Conservation (phyloP, 306 rosid genomes). For the Astragalus glycyphyllos region DNA sequence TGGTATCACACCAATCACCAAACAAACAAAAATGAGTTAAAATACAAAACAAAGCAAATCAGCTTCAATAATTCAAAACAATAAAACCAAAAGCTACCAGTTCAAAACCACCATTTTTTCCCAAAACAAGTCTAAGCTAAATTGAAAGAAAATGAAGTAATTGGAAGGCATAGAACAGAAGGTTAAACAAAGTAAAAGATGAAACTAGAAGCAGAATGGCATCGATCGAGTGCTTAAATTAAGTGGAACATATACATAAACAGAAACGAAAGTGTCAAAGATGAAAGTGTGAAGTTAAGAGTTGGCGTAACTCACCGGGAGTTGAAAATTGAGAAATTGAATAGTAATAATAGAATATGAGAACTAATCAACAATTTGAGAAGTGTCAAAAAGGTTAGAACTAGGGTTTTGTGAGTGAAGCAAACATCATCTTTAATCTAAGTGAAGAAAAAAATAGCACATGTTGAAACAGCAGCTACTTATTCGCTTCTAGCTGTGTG, state of each 20-base stretch:
- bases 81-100: slow-evolving; percentile 42
- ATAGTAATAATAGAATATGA: slow-evolving; percentile 30
- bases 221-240: slow-evolving; percentile 56
- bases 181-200: slow-evolving; percentile 38
- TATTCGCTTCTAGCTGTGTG: slow-evolving; percentile 43
- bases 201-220: slow-evolving; percentile 27
- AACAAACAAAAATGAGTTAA: neutral
- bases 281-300: slow-evolving; percentile 33
- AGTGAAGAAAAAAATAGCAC: slow-evolving; percentile 30
- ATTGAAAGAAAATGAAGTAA: slow-evolving; percentile 32
- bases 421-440: slow-evolving; percentile 25
- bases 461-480: neutral
- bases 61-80: slow-evolving; percentile 45
- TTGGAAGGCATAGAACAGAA: slow-evolving; percentile 20
- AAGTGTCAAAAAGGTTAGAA: slow-evolving; percentile 35
- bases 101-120: slow-evolving; percentile 27
- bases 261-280: slow-evolving; percentile 17
- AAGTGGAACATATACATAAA: neutral
- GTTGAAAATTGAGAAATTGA: slow-evolving; percentile 51
- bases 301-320: slow-evolving; percentile 48
- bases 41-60: neutral
- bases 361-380: slow-evolving; percentile 41
- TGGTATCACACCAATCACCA: slow-evolving; percentile 41
- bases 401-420: slow-evolving; percentile 63
- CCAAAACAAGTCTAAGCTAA: slow-evolving; percentile 41